A percentile compares a stretch with the other conserved stretches of the same genome.
phyloP scores from a whole-genome alignment of 768 basidiomycete genomes.

The Lactarius akahatsu region DNA sequence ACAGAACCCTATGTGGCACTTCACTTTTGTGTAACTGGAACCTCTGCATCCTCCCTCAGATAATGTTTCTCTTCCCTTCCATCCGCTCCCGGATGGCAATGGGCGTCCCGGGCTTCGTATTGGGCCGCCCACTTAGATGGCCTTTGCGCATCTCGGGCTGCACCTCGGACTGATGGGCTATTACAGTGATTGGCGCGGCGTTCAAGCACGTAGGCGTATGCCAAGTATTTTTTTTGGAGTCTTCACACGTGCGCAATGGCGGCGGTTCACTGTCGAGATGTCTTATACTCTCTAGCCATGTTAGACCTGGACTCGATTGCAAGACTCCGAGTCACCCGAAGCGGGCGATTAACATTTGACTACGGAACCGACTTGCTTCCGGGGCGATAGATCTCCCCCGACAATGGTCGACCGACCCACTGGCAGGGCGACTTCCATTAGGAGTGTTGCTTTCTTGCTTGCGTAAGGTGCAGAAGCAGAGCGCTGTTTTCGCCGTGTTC shows the following conservation, averaged over 20 bases:
- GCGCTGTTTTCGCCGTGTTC: background rate
- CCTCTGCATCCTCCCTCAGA: too few species aligned
- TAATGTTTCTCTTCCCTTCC: too few species aligned
- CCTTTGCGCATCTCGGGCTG: background rate
- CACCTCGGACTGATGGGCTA: background rate
- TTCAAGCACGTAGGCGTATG: background rate
- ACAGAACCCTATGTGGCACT: too few species aligned
- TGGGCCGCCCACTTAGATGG: background rate
- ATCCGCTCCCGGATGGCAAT: too few species aligned
- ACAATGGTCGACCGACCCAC: too few species aligned
- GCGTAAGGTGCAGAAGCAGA: background rate
- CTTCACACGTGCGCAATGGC: too few species aligned
- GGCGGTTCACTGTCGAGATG: too few species aligned
- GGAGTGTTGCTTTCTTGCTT: background rate
- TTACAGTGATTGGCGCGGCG: background rate
- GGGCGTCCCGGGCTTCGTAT: background rate
- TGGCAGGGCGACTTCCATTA: background rate
- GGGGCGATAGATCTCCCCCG: background rate
- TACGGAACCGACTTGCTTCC: background rate
- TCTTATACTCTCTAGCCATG: too few species aligned
- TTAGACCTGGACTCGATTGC: too few species aligned
- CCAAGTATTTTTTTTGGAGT: background rate
- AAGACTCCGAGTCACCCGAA: background rate
- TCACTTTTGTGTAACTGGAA: too few species aligned
- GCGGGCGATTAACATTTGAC: background rate